Conservation (phyloP, 2,329 filamentous ascomycete species). For the Fusarium sp. region DNA sequence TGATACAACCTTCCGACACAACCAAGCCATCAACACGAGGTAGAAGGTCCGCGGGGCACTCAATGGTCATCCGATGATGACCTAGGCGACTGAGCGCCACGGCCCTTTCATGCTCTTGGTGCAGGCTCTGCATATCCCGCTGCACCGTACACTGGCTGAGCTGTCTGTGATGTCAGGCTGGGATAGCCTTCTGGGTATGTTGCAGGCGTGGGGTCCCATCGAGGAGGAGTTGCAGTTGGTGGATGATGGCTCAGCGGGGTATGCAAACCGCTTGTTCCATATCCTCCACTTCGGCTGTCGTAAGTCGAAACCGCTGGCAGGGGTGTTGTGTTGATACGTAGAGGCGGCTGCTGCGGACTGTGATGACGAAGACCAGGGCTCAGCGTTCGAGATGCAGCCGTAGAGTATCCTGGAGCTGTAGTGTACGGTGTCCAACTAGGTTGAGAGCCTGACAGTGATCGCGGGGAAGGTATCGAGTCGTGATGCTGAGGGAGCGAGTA, state of each 20-base stretch:
- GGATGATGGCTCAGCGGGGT: constrained; percentile 52
- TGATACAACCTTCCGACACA: constrained; percentile 39
- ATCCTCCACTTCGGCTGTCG: constrained; percentile 51
- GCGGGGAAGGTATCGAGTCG: constrained; percentile 62
- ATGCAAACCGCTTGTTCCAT: constrained; percentile 52
- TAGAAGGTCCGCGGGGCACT: not conserved
- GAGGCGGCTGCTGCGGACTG: constrained; percentile 50
- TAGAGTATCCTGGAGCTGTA: constrained; percentile 46
- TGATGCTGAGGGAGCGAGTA: constrained; percentile 57
- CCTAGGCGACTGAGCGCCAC: constrained; percentile 21
- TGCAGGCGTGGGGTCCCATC: constrained; percentile 54
- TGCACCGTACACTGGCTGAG: constrained; percentile 53
- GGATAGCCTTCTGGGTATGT: constrained; percentile 53
- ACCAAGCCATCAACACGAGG: constrained; percentile 38
- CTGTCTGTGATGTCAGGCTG: constrained; percentile 48
- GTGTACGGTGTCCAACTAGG: constrained; percentile 61
- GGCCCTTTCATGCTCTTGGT: constrained; percentile 51
- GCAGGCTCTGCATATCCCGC: constrained; percentile 54
- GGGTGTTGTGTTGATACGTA: constrained; percentile 51
- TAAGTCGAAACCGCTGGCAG: constrained; percentile 52
- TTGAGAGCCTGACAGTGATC: constrained; percentile 59
- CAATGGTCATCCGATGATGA: constrained; percentile 37
- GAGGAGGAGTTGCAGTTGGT: constrained; percentile 49
- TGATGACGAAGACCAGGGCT: constrained; percentile 49
- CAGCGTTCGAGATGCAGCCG: constrained; percentile 53